Base-by-base conservation (phyloP, 106 monocot species). In the Dendrobium officinale region DNA sequence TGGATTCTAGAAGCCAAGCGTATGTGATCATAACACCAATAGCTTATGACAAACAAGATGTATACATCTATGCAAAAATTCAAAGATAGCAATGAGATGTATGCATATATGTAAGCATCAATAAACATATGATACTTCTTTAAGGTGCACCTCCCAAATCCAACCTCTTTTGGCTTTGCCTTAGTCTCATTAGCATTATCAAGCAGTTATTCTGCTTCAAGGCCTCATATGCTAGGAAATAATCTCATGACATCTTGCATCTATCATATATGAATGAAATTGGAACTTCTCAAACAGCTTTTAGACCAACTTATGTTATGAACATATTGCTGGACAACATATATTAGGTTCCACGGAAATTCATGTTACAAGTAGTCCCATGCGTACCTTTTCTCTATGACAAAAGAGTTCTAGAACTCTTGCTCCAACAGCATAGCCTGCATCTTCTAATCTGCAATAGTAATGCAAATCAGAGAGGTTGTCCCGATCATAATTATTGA, bases 401-500 rank as follows among this genome's bases (percentile, higher is more conserved):
- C 94, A 98, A 72, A 98, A 90, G 73, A 98, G 97, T 86, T 98
- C 97, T 77, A 98, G 94, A 79, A 95, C 89, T 84, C 94, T 92
- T 67, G 91, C 88, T 82, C 97, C 97, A 82, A 98, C 97, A 78
- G 94, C 92, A 92, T 91, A 95, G 33, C 97, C 97, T 82, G 97
- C 97, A 91, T 94, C 94, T 83, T 98, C 97, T 75, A 95, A 81
- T 80, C 96, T 97, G 86, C 67, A 78, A 74, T 74, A 33, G 20
- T n/a, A 41, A 43, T 33, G 19, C 17, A 42, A 20, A 42, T 74
- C 33, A 42, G 33, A 74, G 74, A 43, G 74, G 2, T 43, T 19
- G 22, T 22, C 70, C 26, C 22, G 6, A 66, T 66, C 22, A 24
- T 66, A 66, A 70, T 27, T 33, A 31, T 70, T 37, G 33, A 70